Base-by-base conservation (phyloP, 495 filamentous ascomycete species). In the Rhizodiscina lignyota region DNA sequence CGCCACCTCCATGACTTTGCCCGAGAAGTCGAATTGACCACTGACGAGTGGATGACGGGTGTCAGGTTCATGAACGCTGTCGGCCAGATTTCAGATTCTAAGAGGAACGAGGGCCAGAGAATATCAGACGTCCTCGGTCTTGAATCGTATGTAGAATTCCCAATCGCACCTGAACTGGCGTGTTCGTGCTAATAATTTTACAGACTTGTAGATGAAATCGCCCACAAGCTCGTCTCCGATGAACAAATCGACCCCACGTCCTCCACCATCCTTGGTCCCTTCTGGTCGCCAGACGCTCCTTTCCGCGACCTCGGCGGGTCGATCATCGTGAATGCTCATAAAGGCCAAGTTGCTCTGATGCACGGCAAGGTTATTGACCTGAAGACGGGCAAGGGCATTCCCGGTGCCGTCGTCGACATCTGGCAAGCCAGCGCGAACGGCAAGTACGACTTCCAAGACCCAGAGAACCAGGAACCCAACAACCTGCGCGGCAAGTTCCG, bases 361-460 rank as follows among this genome's bases (percentile, higher is more conserved):
- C 77, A 83, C 66, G 81, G 81, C 41, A 59, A 64, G 33, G 67
- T 87, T 45, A 62, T 53, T 38, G 80, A 87, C 58, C 67, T 83
- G 49, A 66, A 71, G 35, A 83, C 80, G 17, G 73, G 74, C 46
- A 63, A 70, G 57, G 74, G 74, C 37, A 76, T 87, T 53, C 67
- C 60, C 32, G 57, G 58, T 47, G 80, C 78, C 48, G 73, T 79
- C 36, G 70, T 87, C 50, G 82, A 89, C 54, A 77, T 85, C 63
- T 89, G 82, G 82, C 79, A 89, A 53, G 79, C 79, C 27, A 77
- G 71, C 4, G 65, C 79, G 57, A 89, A 86, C 63, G 80, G 79
- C 50, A 70, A 79, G 52, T 89, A 89, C 68, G 82, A 89, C 55
- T 83, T 84, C 73, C 82, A 89, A 61, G 82, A 86, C 57, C 74